Percentiles rank a stretch among this genome's conserved stretches.
These are phyloP conservation scores for Pseudogymnoascus pannorum DNA, from an alignment of 2,329 filamentous ascomycete genomes.

Conservation along the genomic window DNA sequence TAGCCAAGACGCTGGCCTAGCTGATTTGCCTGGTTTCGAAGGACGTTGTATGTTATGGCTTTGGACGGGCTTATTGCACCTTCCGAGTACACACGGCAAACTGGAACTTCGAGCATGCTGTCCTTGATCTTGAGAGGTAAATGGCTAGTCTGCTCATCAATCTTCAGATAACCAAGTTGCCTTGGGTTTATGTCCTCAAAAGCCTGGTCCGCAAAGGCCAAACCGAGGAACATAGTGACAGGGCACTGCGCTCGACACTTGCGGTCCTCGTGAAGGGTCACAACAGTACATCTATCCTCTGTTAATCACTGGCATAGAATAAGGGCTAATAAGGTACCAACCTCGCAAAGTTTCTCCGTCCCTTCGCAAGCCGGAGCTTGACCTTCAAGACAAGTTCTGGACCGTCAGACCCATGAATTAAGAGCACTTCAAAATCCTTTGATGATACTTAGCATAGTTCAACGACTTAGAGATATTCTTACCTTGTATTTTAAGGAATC, in stretches of 20 bases:
- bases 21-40: background rate
- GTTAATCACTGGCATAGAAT: background rate
- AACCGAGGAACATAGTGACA: background rate
- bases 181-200: background rate
- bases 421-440: background rate
- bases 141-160: background rate
- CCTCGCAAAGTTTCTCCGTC: background rate
- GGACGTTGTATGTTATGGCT: background rate
- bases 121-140: background rate
- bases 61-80: background rate
- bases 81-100: background rate
- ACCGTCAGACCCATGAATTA: background rate
- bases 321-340: background rate
- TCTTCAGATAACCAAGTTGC: background rate
- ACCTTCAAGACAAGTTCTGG: background rate
- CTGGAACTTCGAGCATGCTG: background rate
- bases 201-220: background rate
- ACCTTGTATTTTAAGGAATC: conserved; percentile 7
- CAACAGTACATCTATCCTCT: background rate
- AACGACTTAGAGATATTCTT: background rate
- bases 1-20: background rate
- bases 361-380: background rate
- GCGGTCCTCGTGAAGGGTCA: background rate
- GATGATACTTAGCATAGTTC: background rate
- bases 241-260: background rate